A percentile compares a stretch with the other conserved stretches of the same genome.
phyloP scores from a whole-genome alignment of 202 grass and related monocot genomes.

The Alloteropsis angusta region DNA sequence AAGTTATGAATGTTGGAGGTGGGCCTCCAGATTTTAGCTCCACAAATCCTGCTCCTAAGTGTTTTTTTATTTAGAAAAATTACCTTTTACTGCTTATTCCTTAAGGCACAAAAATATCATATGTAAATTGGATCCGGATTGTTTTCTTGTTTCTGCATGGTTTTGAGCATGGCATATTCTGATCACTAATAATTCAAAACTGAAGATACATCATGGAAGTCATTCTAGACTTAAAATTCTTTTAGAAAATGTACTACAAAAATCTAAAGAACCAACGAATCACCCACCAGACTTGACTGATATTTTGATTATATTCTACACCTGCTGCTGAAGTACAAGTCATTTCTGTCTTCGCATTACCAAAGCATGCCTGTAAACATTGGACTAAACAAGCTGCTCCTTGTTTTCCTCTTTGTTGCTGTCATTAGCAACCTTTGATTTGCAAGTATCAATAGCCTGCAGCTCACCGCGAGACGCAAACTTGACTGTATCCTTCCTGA shows the following conservation, averaged over 20 bases:
- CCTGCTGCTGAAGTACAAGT: background rate
- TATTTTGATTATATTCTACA: background rate
- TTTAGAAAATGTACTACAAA: too few species aligned
- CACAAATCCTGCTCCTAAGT: too few species aligned
- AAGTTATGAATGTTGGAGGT: too few species aligned
- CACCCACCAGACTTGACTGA: background rate
- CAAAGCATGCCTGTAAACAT: background rate
- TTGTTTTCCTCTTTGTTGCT: background rate
- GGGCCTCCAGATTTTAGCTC: too few species aligned
- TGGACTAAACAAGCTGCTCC: background rate
- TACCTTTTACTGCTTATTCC: too few species aligned
- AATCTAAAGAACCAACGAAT: background rate
- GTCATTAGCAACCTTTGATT: slow-evolving; percentile 23
- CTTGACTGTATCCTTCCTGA: slow-evolving; percentile 52
- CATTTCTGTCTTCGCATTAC: background rate
- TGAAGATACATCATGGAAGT: background rate
- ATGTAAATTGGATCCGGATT: too few species aligned
- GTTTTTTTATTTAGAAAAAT: too few species aligned
- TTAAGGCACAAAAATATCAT: too few species aligned
- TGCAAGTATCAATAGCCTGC: background rate
- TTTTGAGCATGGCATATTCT: background rate
- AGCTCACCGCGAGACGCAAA: slow-evolving; percentile 14
- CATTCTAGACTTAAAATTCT: background rate
- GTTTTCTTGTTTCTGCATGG: background rate
- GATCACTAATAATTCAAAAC: background rate